These are phyloP conservation scores for Erigeron philadelphicus DNA, from an alignment of 140 eudicot genomes.

Conservation along the genomic window DNA sequence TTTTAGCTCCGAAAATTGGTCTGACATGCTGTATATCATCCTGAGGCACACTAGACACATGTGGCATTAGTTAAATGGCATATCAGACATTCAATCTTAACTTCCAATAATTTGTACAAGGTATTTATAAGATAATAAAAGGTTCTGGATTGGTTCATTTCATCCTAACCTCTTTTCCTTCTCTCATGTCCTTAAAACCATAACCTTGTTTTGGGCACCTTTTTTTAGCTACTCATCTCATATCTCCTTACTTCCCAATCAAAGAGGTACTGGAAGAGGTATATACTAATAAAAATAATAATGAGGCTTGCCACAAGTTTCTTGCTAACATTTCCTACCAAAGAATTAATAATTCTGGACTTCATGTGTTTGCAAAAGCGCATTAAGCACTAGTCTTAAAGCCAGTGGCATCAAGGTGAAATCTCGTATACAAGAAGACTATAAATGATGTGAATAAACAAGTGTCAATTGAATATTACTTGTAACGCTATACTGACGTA, in stretches of 20 bases:
- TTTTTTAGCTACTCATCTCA: conserved; percentile 13
- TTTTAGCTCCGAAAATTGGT: conserved; percentile 90
- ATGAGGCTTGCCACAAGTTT: not conserved
- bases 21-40: conserved; percentile 97
- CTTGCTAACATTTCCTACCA: conserved; percentile 5
- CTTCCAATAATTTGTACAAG: not conserved
- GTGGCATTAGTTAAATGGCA: conserved; percentile 51
- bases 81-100: conserved; percentile 15
- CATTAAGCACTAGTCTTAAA: not conserved
- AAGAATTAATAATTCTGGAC: not conserved
- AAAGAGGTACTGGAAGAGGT: not conserved
- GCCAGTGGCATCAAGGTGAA: not conserved
- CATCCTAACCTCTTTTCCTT: conserved; percentile 16
- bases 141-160: conserved; percentile 5
- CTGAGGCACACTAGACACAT: conserved; percentile 77
- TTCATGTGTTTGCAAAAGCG: not conserved
- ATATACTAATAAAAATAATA: not conserved
- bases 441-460: not conserved
- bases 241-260: conserved; percentile 22
- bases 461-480: conserved; percentile 5
- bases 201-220: not conserved
- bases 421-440: not conserved
- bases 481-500: not conserved
- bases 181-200: not conserved
- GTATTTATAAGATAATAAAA: not conserved